Percentiles rank a stretch among this genome's conserved stretches.
Conservation (phyloP, 345 rosid species). For the Bruguiera sexangula region DNA sequence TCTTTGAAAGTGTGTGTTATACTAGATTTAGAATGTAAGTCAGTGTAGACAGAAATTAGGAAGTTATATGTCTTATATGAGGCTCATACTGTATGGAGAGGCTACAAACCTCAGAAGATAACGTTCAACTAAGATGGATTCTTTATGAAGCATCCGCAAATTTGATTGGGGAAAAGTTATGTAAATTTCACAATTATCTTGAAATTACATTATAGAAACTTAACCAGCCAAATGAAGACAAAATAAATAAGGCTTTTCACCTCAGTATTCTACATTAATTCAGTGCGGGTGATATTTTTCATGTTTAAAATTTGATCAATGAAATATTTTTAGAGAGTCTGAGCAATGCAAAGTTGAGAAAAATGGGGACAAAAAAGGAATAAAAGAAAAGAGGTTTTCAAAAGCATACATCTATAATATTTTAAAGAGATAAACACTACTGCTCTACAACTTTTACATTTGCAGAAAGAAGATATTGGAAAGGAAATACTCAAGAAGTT, state of each 20-base stretch:
- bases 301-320: not conserved
- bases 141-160: not conserved
- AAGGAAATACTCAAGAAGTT: slow-evolving; percentile 31
- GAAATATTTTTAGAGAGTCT: not conserved
- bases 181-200: not conserved
- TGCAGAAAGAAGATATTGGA: not conserved
- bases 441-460: not conserved
- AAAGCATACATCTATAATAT: not conserved
- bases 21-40: not conserved
- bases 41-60: too few species aligned
- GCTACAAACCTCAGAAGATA: too few species aligned
- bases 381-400: not conserved
- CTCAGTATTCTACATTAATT: not conserved
- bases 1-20: not conserved
- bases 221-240: not conserved
- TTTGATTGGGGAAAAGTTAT: not conserved
- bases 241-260: not conserved
- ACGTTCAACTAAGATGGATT: too few species aligned
- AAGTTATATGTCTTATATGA: too few species aligned
- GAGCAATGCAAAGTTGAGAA: too few species aligned
- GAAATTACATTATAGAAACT: not conserved
- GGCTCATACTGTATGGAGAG: too few species aligned
- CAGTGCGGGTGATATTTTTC: not conserved
- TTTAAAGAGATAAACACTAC: not conserved
- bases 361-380: not conserved